Percentiles rank a stretch among this genome's conserved stretches.
phyloP scores from a whole-genome alignment of 2,329 filamentous ascomycete species.

The Parascedosporium putredinis region DNA sequence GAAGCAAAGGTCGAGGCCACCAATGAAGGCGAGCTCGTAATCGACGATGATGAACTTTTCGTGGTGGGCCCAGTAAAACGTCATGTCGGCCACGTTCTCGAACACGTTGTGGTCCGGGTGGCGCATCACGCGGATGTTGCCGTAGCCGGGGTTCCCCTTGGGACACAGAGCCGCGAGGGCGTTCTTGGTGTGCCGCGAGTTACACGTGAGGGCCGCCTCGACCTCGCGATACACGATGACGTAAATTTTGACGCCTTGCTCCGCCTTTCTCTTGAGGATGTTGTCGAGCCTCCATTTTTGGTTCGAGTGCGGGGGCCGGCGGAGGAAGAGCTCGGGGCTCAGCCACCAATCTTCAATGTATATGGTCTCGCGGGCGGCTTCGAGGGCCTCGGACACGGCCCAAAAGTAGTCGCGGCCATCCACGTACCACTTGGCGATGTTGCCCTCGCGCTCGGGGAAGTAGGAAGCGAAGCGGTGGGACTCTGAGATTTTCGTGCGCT shows the following conservation, averaged over 20 bases:
- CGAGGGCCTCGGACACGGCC: slow-evolving; percentile 82
- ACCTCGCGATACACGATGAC: slow-evolving; percentile 88
- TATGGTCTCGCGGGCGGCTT: slow-evolving; percentile 81
- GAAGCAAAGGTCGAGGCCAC: slow-evolving; percentile 89
- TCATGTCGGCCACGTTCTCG: slow-evolving; percentile 91
- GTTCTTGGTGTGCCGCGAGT: slow-evolving; percentile 87
- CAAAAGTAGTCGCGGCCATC: slow-evolving; percentile 94
- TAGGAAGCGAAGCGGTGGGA: slow-evolving; percentile 81
- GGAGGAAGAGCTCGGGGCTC: slow-evolving; percentile 76
- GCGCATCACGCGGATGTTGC: slow-evolving; percentile 80
- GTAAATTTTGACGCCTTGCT: slow-evolving; percentile 90
- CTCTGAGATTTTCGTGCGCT: slow-evolving; percentile 61
- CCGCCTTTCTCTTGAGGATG: slow-evolving; percentile 75
- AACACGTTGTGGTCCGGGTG: slow-evolving; percentile 94
- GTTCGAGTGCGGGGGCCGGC: slow-evolving; percentile 70
- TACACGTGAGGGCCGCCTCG: slow-evolving; percentile 74
- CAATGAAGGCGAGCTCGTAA: slow-evolving; percentile 83
- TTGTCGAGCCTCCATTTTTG: slow-evolving; percentile 84
- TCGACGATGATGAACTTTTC: slow-evolving; percentile 97
- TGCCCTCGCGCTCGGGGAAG: slow-evolving; percentile 76
- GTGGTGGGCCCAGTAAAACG: slow-evolving; percentile 95
- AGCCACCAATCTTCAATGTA: slow-evolving; percentile 98
- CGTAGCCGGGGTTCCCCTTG: slow-evolving; percentile 68
- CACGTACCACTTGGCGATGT: slow-evolving; percentile 93
- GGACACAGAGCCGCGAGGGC: slow-evolving; percentile 71